These are phyloP conservation scores for Malus hybrid DNA, from an alignment of 331 rosid species.

Conservation along the genomic window DNA sequence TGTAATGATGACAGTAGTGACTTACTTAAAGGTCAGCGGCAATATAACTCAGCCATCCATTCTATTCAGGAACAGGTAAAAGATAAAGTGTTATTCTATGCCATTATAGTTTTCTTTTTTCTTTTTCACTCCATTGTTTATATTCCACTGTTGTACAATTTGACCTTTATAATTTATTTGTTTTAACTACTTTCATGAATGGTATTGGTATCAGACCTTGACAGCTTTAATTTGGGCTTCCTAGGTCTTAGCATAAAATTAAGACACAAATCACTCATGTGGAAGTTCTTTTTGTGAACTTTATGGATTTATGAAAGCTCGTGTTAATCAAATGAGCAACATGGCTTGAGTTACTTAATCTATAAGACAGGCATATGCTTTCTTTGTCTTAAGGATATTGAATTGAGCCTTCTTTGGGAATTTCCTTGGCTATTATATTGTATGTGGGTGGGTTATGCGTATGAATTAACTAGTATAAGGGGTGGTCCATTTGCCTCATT, in stretches of 20 bases:
- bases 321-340: background rate
- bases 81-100: constrained; percentile 2
- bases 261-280: background rate
- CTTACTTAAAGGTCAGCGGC: constrained; percentile 98
- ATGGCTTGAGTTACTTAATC: background rate
- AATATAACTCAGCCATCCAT: constrained; percentile 95
- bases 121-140: background rate
- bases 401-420: background rate
- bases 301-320: background rate
- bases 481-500: background rate
- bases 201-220: background rate
- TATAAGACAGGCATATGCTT: background rate
- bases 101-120: background rate
- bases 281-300: background rate
- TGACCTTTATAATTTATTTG: background rate
- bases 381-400: background rate
- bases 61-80: constrained; percentile 90
- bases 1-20: constrained; percentile 64
- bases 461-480: background rate
- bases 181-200: background rate
- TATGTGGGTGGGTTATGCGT: background rate
- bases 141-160: background rate
- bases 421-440: background rate
- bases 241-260: background rate
- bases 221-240: background rate